Evolutionary conservation across 2,329 filamentous ascomycete species (phyloP), one percentile per base, ranked within the genome.

Genomic region (Trichoderma sp.): DNA sequence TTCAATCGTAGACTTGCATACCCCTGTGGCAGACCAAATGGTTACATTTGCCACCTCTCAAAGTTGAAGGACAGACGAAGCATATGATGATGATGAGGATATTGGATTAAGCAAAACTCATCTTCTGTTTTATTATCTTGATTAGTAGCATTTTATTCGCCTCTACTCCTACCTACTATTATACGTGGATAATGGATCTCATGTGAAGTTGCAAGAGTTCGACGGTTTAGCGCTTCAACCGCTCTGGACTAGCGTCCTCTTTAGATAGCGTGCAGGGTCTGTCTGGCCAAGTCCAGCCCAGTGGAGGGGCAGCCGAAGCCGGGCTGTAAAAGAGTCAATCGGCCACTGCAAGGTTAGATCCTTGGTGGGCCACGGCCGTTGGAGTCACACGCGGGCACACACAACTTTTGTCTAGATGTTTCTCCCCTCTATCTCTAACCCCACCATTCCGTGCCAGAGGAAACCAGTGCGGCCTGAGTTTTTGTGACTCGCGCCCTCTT

Each of bases 401-500:
- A 72, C 63, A n/a, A 56, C 21, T 26, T 62, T 63, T 63, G 62
- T 66, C 70, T 51, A 66, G 61, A 71, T 66, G 43, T 53, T 71
- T 71, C 65, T 70, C 39, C 58, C 61, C 65, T 70, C 39, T 47
- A 43, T 57, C 57, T 24, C 26, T 24, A 65, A 63, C 70, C 73
- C 75, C 75, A 74, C 76, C 74, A 74, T 73, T 12, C 36, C 34
- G 34, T 64, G 51, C 62, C 60, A 61, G 71, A 73, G 72, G 75
- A 74, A 73, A 69, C 64, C 56, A 72, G 73, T 75, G 76, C 74
- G 74, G 67, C 69, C 68, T 63, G 75, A 74, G 75, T 77, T 76
- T 63, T 74, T 73, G 74, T 76, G 76, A 78, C 76, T 78, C 76
- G 77, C 76, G 76, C 75, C 72, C 74, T 71, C 68, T 26, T 43